Base-by-base conservation (phyloP, 192 early-diverging fungal species). In the Geranomyces michiganensis region DNA sequence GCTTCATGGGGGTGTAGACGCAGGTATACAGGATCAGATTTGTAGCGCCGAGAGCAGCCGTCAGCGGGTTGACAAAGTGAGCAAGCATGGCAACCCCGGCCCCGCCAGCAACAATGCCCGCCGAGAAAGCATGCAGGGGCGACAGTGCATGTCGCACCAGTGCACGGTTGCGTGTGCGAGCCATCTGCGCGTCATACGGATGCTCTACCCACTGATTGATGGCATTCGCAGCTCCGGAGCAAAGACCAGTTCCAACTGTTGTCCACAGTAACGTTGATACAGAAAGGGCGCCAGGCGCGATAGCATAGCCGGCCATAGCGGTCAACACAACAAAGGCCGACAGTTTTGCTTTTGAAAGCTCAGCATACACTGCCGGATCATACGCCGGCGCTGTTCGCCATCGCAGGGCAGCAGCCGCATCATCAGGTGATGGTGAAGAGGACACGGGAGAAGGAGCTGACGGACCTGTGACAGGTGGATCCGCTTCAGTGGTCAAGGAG, bases 141-240 rank as follows among this genome's bases (percentile, higher is more conserved):
- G 90, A 62, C 22, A 77, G 24, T 7, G 86, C 86, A 66, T 91
- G 87, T 15, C 93, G 87, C 12, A 95, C 95, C 33, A 99, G 76
- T 8, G 90, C 85, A 5, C 97, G 85, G 74, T 92, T 93, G 55
- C 93, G 85, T 14, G 97, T 99, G 29, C 97, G 87, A 17, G 86
- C 80, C 97, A 99, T 99, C 80, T 99, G 97, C 27, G 94, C 95
- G 71, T 99, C 97, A 69, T 94, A 99, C 0, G 97, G 95, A 26
- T 84, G 79, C 74, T 99, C 97, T 29, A 93, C 90, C 90, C 94
- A 97, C 80, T 99, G 97, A 79, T 99, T 99, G 71, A 97, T 89
- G 9, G 92, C 80, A 76, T 99, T 99, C 46, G 97, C 97, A 32
- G 91, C 91, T 4, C 86, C 84, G 13, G 95, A 87, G 72, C 95